These are phyloP conservation scores for Linnemannia exigua DNA, from an alignment of 192 early-diverging fungal genomes.

Conservation along the genomic window DNA sequence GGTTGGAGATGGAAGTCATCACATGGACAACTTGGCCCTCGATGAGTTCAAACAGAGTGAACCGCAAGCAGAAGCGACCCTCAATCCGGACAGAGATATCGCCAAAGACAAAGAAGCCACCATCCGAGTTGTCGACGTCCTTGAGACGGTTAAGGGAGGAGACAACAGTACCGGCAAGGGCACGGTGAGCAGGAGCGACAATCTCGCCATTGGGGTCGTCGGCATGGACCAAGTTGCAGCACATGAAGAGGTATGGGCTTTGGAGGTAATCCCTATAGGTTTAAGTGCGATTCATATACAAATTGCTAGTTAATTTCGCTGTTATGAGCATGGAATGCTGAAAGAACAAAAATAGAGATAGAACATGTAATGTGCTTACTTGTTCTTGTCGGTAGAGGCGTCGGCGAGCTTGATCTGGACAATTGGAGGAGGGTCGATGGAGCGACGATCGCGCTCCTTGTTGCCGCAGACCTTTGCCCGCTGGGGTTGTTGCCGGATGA, in stretches of 20 bases:
- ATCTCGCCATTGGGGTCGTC: constrained; percentile 78
- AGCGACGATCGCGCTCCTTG: constrained; percentile 89
- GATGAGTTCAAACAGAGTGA: constrained; percentile 93
- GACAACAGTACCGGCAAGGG: constrained; percentile 90
- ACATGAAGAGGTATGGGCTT: constrained; percentile 96
- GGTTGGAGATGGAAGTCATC: constrained; percentile 79
- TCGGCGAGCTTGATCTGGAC: constrained; percentile 67
- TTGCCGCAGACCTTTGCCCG: constrained; percentile 91
- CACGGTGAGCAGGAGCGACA: constrained; percentile 75
- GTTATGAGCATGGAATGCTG: too few species aligned
- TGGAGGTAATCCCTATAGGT: constrained; percentile 60
- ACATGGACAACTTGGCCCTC: constrained; percentile 65
- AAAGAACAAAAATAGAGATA: too few species aligned
- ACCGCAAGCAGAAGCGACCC: constrained; percentile 81
- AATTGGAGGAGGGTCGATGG: constrained; percentile 85
- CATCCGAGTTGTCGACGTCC: constrained; percentile 88
- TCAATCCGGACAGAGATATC: constrained; percentile 91
- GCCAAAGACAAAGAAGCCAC: constrained; percentile 96
- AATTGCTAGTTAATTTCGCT: neutral
- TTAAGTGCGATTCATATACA: neutral
- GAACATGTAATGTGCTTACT: constrained; percentile 26
- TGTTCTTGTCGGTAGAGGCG: constrained; percentile 48
- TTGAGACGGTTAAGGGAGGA: constrained; percentile 89
- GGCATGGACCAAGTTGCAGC: constrained; percentile 84
- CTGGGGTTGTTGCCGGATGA: constrained; percentile 89